phyloP scores from a whole-genome alignment of 345 rosid genomes.

The Stellera chamaejasme region DNA sequence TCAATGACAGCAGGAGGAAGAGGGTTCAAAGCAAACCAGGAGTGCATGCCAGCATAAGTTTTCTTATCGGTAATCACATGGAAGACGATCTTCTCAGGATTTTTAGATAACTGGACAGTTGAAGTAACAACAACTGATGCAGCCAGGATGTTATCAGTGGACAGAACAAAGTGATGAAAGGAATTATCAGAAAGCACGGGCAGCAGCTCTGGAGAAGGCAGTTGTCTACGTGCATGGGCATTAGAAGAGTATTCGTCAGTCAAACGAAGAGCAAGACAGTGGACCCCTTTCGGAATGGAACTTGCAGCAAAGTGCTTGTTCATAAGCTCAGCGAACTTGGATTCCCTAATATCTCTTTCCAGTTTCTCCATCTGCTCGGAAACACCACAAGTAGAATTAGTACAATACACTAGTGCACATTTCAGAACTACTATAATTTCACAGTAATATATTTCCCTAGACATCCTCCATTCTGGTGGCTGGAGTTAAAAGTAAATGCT shows the following conservation, averaged over 20 bases:
- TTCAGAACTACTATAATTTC: neutral
- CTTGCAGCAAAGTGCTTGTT: conserved; percentile 99
- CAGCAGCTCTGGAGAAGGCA: conserved; percentile 98
- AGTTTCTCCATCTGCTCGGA: conserved; percentile 78
- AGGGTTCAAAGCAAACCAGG: conserved; percentile 97
- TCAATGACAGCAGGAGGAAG: conserved; percentile 83
- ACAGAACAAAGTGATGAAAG: conserved; percentile 72
- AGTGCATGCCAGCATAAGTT: conserved; percentile 97
- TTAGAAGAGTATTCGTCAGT: conserved; percentile 99
- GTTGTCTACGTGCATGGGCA: conserved; percentile 94
- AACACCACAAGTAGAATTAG: conserved; percentile 2
- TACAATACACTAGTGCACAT: neutral
- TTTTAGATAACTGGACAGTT: conserved; percentile 70
- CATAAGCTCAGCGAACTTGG: conserved; percentile 90
- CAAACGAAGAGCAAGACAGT: conserved; percentile 89
- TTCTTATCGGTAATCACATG: conserved; percentile 98
- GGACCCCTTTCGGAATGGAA: conserved; percentile 96
- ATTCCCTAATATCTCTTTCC: conserved; percentile 83
- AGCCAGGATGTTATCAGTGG: conserved; percentile 97
- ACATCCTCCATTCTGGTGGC: too few relatives aligned
- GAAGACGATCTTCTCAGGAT: conserved; percentile 91
- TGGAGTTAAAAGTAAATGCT: too few relatives aligned
- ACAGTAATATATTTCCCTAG: neutral
- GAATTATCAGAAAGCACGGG: conserved; percentile 90
- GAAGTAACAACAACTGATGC: conserved; percentile 98